phyloP scores from a whole-genome alignment of 2,329 filamentous ascomycete genomes.

The Fusarium sp. region DNA sequence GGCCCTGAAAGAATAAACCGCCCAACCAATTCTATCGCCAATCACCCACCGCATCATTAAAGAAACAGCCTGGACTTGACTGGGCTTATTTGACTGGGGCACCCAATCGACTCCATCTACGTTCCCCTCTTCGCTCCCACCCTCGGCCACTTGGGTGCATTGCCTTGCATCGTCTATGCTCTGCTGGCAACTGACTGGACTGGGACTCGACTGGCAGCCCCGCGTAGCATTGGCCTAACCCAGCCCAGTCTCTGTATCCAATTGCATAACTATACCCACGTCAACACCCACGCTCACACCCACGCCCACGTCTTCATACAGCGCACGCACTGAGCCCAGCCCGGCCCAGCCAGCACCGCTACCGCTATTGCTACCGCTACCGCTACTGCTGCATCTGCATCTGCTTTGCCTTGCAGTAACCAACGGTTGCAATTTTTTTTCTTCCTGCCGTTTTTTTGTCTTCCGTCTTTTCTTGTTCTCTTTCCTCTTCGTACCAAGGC shows the following conservation, averaged over 20 bases:
- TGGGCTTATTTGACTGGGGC: conserved; percentile 18
- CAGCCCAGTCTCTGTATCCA: conserved; percentile 16
- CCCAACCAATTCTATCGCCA: neutral
- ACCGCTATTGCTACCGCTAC: neutral
- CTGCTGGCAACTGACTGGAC: conserved; percentile 2
- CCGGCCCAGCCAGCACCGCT: conserved; percentile 42
- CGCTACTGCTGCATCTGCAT: conserved; percentile 16
- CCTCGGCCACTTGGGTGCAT: conserved; percentile 44
- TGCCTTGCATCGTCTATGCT: conserved; percentile 41
- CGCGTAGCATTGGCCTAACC: conserved; percentile 39
- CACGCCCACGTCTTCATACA: conserved; percentile 12
- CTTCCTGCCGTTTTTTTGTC: conserved; percentile 39
- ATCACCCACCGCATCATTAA: conserved; percentile 28
- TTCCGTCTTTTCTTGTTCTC: conserved; percentile 31
- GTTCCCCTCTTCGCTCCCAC: conserved; percentile 31
- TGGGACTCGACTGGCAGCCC: conserved; percentile 40
- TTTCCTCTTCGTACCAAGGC: conserved; percentile 9
- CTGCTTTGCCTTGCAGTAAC: conserved; percentile 31
- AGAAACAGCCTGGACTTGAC: neutral
- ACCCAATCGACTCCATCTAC: conserved; percentile 33
- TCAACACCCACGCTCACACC: conserved; percentile 20
- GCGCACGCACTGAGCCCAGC: conserved; percentile 14
- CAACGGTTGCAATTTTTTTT: conserved; percentile 36
- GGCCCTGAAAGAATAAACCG: conserved; percentile 7
- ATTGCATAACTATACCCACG: conserved; percentile 31